Evolutionary conservation across 2,329 filamentous ascomycete genomes (phyloP).

Genomic region (Trichoderma brevicompactum): DNA sequence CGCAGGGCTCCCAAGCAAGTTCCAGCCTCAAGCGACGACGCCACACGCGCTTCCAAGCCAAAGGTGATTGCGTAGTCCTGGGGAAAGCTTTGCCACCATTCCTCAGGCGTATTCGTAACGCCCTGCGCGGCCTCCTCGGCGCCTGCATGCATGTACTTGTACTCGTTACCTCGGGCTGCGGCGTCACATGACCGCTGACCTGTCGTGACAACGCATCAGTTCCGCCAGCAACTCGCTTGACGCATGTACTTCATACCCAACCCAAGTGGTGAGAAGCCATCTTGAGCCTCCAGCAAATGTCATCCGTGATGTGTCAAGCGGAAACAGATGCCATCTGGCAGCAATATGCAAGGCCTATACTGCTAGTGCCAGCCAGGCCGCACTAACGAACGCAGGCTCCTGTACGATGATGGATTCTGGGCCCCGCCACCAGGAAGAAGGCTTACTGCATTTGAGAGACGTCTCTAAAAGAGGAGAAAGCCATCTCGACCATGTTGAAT

Average conservation of each 20-base stretch:
- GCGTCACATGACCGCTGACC: constrained; percentile 24
- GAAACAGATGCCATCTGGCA: constrained; percentile 14
- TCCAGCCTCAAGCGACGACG: not conserved
- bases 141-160: not conserved
- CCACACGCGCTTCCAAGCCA: not conserved
- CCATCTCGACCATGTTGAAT: too few species aligned
- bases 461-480: too few species aligned
- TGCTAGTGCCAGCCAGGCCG: constrained; percentile 7
- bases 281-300: not conserved
- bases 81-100: constrained; percentile 30
- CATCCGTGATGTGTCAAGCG: constrained; percentile 15
- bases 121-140: constrained; percentile 15
- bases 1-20: not conserved
- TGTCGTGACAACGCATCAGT: constrained; percentile 25
- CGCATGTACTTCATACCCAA: not conserved
- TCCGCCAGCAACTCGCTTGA: not conserved
- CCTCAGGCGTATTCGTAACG: constrained; percentile 20
- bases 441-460: too few species aligned
- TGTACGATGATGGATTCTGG: constrained; percentile 15
- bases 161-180: not conserved
- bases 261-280: not conserved
- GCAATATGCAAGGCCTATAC: constrained; percentile 15
- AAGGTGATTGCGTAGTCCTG: constrained; percentile 31
- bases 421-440: not conserved
- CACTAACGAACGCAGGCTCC: constrained; percentile 8